phyloP scores from a whole-genome alignment of 164 flowering plant species.

The Liriodendron chinense region DNA sequence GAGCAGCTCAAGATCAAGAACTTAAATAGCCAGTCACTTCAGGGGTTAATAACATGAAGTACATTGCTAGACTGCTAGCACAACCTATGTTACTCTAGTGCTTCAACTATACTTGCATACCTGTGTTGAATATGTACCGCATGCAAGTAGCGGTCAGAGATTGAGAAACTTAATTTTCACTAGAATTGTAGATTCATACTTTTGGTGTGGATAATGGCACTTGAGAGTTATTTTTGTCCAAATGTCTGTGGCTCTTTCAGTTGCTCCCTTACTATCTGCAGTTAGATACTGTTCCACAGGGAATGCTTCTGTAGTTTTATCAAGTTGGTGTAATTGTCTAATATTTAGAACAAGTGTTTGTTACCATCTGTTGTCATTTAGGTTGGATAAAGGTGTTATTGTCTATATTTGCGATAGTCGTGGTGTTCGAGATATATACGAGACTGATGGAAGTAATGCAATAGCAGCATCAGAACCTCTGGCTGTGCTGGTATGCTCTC shows the following conservation, averaged over 20 bases:
- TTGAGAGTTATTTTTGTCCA: neutral
- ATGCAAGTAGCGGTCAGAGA: too few relatives aligned
- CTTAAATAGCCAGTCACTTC: neutral
- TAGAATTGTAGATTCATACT: too few relatives aligned
- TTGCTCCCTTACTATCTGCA: too few relatives aligned
- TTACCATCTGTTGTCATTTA: slow-evolving; percentile 23
- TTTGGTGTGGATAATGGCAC: too few relatives aligned
- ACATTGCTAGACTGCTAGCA: too few relatives aligned
- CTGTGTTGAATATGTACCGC: too few relatives aligned
- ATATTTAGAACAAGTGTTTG: neutral
- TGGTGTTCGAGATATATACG: slow-evolving; percentile 95
- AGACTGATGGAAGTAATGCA: slow-evolving; percentile 85
- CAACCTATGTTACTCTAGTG: too few relatives aligned
- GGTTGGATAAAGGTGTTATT: slow-evolving; percentile 96
- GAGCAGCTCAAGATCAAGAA: neutral
- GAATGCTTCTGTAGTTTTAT: neutral
- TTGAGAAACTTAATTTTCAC: too few relatives aligned
- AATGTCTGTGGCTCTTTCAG: neutral
- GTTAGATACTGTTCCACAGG: neutral
- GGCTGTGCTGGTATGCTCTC: slow-evolving; percentile 69
- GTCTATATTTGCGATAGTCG: slow-evolving; percentile 93
- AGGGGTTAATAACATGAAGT: neutral
- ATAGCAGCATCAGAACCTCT: slow-evolving; percentile 86
- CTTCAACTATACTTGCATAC: too few relatives aligned
- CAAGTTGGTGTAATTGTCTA: neutral